Conservation (phyloP, 2,329 filamentous ascomycete species). For the Ascosphaera apis region DNA sequence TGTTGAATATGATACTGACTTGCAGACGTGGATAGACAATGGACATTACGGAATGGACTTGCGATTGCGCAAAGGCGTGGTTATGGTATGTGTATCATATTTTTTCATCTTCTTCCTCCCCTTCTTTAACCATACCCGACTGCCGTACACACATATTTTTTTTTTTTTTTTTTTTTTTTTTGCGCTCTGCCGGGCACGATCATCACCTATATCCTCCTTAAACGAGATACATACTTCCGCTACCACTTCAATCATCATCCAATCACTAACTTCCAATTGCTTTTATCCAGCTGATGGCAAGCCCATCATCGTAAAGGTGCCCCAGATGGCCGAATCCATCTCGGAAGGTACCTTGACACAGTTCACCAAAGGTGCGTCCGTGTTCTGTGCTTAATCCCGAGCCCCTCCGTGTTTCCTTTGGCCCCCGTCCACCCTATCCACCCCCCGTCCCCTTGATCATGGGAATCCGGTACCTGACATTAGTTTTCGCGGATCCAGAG, state of each 20-base stretch:
- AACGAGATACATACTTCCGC: no score
- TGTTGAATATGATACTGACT: not conserved
- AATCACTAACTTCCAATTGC: not conserved
- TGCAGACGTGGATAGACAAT: not conserved
- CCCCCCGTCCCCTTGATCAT: no score
- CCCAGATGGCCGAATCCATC: constrained; percentile 96
- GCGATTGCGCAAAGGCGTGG: not conserved
- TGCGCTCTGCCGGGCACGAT: not conserved
- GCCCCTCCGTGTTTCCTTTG: not conserved
- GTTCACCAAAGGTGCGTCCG: constrained; percentile 52
- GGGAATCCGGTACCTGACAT: constrained; percentile 1
- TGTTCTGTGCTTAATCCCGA: not conserved
- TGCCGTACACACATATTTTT: no score
- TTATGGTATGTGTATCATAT: not conserved
- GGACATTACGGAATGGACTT: not conserved
- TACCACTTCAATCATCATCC: no score
- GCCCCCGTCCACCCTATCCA: no score
- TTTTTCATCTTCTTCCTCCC: no score
- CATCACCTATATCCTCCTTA: constrained; percentile 7
- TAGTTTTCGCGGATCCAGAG: constrained; percentile 21
- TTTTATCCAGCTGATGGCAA: not conserved
- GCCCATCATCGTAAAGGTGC: constrained; percentile 60
- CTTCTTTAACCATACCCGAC: no score
- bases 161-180: not conserved
- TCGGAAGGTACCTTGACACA: constrained; percentile 93